These are phyloP conservation scores for Candida tibetensis DNA, from an alignment of 805 yeast genomes.

Conservation along the genomic window DNA sequence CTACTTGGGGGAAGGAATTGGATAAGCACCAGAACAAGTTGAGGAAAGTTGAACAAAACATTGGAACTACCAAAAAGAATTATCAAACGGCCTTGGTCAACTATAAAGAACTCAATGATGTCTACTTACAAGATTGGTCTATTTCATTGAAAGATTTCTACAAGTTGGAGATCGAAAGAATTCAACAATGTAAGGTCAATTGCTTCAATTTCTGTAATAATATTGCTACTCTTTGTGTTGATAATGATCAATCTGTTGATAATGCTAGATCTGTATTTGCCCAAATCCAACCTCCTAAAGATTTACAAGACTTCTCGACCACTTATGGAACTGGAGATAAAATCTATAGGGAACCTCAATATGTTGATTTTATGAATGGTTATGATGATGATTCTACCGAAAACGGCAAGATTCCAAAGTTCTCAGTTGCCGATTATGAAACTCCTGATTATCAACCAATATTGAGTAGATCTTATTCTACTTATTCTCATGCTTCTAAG, in stretches of 20 bases:
- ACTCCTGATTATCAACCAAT: constrained; percentile 34
- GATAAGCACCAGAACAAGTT: constrained; percentile 58
- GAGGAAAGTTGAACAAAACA: constrained; percentile 44
- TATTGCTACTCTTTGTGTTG: constrained; percentile 71
- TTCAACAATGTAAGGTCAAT: constrained; percentile 64
- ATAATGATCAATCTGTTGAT: constrained; percentile 76
- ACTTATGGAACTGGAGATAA: constrained; percentile 63
- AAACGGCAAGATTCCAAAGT: constrained; percentile 7
- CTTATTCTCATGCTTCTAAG: constrained; percentile 21
- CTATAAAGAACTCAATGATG: constrained; percentile 54
- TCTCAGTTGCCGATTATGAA: constrained; percentile 26
- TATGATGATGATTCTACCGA: constrained; percentile 17
- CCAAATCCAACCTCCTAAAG: constrained; percentile 59
- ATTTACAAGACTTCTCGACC: constrained; percentile 52
- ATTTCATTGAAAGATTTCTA: constrained; percentile 60
- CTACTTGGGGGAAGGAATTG: constrained; percentile 72
- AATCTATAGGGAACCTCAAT: constrained; percentile 57
- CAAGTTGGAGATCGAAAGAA: constrained; percentile 66
- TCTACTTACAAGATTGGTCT: constrained; percentile 74
- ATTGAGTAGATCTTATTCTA: constrained; percentile 27
- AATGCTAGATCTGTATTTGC: constrained; percentile 65
- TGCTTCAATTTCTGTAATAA: constrained; percentile 78
- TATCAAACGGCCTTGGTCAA: constrained; percentile 55
- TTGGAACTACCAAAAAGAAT: constrained; percentile 45
- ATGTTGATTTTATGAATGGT: constrained; percentile 54